Evolutionary conservation across 768 basidiomycete species (phyloP), one percentile per base, ranked within the genome.

Genomic region (Sporobolomyces pararoseus): DNA sequence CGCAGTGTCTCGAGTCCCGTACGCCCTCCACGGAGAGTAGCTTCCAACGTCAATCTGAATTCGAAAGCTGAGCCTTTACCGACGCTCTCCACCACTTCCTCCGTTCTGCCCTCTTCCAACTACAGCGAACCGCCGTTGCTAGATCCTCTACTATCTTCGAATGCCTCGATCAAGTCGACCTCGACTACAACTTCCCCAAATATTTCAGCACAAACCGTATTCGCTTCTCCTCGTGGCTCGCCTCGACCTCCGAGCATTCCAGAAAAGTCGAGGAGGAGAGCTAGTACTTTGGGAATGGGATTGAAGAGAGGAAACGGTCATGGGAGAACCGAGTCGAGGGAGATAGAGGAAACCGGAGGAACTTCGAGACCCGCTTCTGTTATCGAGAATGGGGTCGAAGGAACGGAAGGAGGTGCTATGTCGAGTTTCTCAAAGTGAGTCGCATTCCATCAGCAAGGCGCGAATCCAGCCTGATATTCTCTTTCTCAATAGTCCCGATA

Each of bases 171-270:
- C n/a, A n/a, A n/a, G n/a, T 37, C 35, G 19, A 16, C 21, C 35
- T 39, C 53, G 31, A 21, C 53, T 14, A 25, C 34, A 47, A 14
- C 10, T 6, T 14, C 46, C 21, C 46, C 12, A 23, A 47, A 47
- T 12, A 47, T 6, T 21, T 21, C 46, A 13, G 46, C 6, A 47
- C 21, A 7, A 7, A 14, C 10, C 46, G 46, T 6, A 47, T 12
- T 12, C 13, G 46, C 6, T 58, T 58, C 55, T 5, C 55, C 42
- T 37, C 59, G 35, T 23, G 53, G 58, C 7, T 61, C 59, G n/a
- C 59, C 59, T 3, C 58, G 58, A n/a, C 65, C 65, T 27, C 65
- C 65, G 5, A 54, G 51, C n/a, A 53, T 66, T 13, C 65, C 65
- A 3, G 65, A 66, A n/a, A 66, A 66, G 39, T 44, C 37, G 13